These are phyloP conservation scores for Nepenthes gracilis DNA, from an alignment of 148 eudicot genomes.

Conservation along the genomic window DNA sequence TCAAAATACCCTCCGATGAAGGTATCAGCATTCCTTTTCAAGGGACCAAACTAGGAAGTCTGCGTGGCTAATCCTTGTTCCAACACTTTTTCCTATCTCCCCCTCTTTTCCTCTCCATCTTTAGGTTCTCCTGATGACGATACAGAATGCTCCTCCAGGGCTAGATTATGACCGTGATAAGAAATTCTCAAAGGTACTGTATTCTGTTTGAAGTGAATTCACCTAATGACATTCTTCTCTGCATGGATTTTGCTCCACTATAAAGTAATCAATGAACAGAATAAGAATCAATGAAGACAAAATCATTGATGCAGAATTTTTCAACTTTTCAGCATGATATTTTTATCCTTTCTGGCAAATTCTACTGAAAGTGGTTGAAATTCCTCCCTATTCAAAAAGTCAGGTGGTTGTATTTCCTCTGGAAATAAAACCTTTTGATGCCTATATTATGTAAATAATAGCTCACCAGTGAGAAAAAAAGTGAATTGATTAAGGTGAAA, in stretches of 20 bases:
- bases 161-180: slow-evolving; percentile 97
- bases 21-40: slow-evolving; percentile 24
- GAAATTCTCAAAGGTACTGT: slow-evolving; percentile 78
- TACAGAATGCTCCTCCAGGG: slow-evolving; percentile 98
- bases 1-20: slow-evolving; percentile 99
- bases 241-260: neutral
- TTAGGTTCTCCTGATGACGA: slow-evolving; percentile 93
- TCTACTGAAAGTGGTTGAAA: too few species aligned
- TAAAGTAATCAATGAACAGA: neutral
- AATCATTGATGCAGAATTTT: too few species aligned
- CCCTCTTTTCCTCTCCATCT: slow-evolving; percentile 2
- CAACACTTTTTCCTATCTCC: neutral
- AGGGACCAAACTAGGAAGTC: neutral
- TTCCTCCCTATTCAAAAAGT: too few species aligned
- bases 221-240: neutral
- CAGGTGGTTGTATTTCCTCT: too few species aligned
- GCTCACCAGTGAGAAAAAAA: too few species aligned
- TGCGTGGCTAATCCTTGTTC: neutral
- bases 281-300: too few species aligned
- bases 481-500: too few species aligned
- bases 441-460: too few species aligned
- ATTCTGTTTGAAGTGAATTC: slow-evolving; percentile 1
- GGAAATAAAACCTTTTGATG: too few species aligned
- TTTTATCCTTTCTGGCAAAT: too few species aligned
- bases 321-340: too few species aligned